Evolutionary conservation across 2,329 filamentous ascomycete genomes (phyloP), one percentile per base, ranked within the genome.

Genomic region (Lojkania enalia): DNA sequence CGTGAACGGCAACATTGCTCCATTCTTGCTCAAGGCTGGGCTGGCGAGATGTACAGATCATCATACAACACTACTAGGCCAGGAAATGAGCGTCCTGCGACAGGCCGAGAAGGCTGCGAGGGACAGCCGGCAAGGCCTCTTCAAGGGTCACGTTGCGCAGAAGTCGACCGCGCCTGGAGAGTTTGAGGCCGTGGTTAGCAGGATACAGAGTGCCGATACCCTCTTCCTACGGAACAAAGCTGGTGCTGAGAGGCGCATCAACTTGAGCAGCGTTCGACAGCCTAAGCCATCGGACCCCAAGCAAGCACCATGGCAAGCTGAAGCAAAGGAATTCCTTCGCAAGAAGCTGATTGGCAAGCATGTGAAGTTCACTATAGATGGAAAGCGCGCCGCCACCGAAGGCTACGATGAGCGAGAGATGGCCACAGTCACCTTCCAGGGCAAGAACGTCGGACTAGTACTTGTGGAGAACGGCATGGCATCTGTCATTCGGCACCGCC

Each of bases 291-390:
- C 84, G 36, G 92, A 97, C 68, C 82, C 88, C 15, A 86, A 89
- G 45, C 92, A 97, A 71, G 81, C 88, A 30, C 90, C 90, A 0
- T 99, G 92, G 77, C 82, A 84, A 56, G 87, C 94, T 11, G 92
- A 96, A 66, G 92, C 94, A 21, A 99, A 99, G 77, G 94, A 99
- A 68, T 97, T 92, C 66, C 71, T 97, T 53, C 85, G 94, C 43
- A 96, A 96, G 78, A 90, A 86, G 70, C 72, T 96, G 21, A 99
- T 99, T 63, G 94, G 91, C 49, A 99, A 99, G 77, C 89, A 96
- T 56, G 90, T 97, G 55, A 88, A 87, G 69, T 83, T 96, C 44
- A 86, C 82, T 42, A 84, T 96, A 48, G 91, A 99, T 66, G 94
- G 94, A 45, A 90, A 89, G 69, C 91, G 94, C 72, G 86, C 92